Evolutionary conservation across 306 rosid genomes (phyloP), one percentile per base, ranked within the genome.

Genomic region (Boehmeria nivea): DNA sequence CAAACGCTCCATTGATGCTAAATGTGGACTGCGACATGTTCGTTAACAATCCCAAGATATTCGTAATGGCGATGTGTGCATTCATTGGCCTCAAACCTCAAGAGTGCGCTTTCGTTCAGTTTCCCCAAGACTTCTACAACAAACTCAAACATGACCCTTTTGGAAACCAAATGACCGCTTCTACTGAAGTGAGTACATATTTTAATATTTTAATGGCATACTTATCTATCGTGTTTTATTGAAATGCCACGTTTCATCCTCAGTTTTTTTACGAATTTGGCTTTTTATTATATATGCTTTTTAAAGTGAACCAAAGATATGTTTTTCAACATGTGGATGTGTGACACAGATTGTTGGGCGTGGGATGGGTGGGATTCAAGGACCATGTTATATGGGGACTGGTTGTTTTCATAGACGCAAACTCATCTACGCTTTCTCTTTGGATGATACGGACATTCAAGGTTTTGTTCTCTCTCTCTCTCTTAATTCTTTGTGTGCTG

Each of bases 1-100:
- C 86, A 2, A 87, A 81, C 57, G 89, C 89, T 7, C 95, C 95
- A 0, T 83, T 68, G 3, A 74, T 61, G 53, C 15, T 84, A 54
- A 87, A 83, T n/a, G 67, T 87, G 6, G 95, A 87, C 39, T 87
- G 89, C 8, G 87, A 87, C 62, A 78, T 84, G 89, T 79, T 72
- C 34, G 87, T 63, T 12, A 81, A 77, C 67, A 79, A 84, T 55
- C 79, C 95, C 11, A 62, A 65, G 1, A 28, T 68, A 39, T 46
- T 64, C 60, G 57, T 45, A 0, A 77, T 84, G 22, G 83, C 72
- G 0, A 54, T 84, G 77, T 72, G 89, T 70, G 49, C 74, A 3
- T 42, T 84, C 14, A 67, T 75, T 6, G 85, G 71, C 28, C 42
- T 76, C 17, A 71, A 43, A 5, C 70, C 80, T 12, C 51, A 77